These are phyloP conservation scores for Metschnikowia amazonensis DNA, from an alignment of 805 yeast genomes.

Conservation along the genomic window DNA sequence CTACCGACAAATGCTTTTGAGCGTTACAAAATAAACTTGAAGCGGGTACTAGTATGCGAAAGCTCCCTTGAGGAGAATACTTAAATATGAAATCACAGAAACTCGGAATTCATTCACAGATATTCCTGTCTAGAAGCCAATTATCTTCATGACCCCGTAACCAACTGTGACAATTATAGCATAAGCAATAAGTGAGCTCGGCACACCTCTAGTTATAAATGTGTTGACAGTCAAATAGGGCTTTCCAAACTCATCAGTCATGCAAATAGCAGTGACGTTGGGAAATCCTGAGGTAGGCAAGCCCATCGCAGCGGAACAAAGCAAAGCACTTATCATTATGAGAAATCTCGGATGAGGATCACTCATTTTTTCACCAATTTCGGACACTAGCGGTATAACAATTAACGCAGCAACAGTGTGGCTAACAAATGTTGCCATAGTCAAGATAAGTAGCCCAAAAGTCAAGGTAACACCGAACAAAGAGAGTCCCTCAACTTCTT, in stretches of 20 bases:
- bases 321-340: slow-evolving; percentile 58
- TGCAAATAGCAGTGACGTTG: slow-evolving; percentile 92
- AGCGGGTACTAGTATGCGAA: background rate
- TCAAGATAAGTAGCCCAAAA: slow-evolving; percentile 70
- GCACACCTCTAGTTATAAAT: slow-evolving; percentile 88
- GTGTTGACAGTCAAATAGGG: slow-evolving; percentile 84
- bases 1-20: background rate
- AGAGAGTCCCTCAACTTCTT: slow-evolving; percentile 38
- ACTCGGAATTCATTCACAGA: background rate
- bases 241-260: slow-evolving; percentile 88
- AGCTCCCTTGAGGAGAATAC: background rate
- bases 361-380: slow-evolving; percentile 72
- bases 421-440: slow-evolving; percentile 90
- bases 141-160: slow-evolving; percentile 57
- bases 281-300: slow-evolving; percentile 97
- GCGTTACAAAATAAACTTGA: background rate
- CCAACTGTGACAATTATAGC: slow-evolving; percentile 74
- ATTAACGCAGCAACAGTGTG: slow-evolving; percentile 97
- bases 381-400: slow-evolving; percentile 83
- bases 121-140: slow-evolving; percentile 24
- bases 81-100: background rate
- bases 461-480: slow-evolving; percentile 45
- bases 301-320: slow-evolving; percentile 97
- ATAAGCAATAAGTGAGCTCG: slow-evolving; percentile 76
- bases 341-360: slow-evolving; percentile 83